These are phyloP conservation scores for Lumnitzera littorea DNA, from an alignment of 345 rosid genomes.

Conservation along the genomic window DNA sequence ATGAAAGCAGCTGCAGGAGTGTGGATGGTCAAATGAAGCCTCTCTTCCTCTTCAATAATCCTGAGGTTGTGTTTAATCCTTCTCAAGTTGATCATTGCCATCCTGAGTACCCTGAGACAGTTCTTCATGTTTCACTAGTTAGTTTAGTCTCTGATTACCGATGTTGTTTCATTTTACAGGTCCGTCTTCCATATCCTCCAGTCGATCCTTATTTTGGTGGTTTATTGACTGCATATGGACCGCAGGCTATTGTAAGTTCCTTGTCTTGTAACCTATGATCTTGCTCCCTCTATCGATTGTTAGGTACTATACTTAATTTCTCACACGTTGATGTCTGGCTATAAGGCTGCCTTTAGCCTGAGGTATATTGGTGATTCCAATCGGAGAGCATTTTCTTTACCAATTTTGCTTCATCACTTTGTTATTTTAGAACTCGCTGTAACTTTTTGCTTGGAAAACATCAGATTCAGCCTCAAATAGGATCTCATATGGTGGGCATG, in stretches of 20 bases:
- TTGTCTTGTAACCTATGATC: not conserved
- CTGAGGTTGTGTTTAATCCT: conserved; percentile 17
- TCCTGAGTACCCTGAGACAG: conserved; percentile 17
- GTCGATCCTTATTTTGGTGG: conserved; percentile 31
- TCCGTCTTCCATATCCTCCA: conserved; percentile 14
- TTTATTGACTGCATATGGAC: conserved; percentile 30
- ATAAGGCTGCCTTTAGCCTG: not conserved
- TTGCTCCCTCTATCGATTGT: not conserved
- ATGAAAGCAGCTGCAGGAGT: conserved; percentile 26
- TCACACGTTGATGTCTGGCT: not conserved
- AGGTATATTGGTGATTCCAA: too few relatives aligned
- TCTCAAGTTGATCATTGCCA: conserved; percentile 18
- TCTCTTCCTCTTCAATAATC: conserved; percentile 16
- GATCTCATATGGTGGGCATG: conserved; percentile 24
- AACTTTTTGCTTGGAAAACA: not conserved
- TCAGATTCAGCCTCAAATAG: conserved; percentile 30
- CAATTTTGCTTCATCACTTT: too few relatives aligned
- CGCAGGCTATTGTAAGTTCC: conserved; percentile 35
- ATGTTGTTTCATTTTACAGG: conserved; percentile 18
- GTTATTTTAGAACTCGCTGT: not conserved
- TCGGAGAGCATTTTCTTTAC: too few relatives aligned
- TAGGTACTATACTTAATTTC: not conserved
- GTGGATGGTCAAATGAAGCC: conserved; percentile 29
- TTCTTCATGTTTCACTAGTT: not conserved
- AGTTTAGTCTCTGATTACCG: not conserved